phyloP scores from a whole-genome alignment of 2,329 filamentous ascomycete genomes.

The Talaromyces sp. region DNA sequence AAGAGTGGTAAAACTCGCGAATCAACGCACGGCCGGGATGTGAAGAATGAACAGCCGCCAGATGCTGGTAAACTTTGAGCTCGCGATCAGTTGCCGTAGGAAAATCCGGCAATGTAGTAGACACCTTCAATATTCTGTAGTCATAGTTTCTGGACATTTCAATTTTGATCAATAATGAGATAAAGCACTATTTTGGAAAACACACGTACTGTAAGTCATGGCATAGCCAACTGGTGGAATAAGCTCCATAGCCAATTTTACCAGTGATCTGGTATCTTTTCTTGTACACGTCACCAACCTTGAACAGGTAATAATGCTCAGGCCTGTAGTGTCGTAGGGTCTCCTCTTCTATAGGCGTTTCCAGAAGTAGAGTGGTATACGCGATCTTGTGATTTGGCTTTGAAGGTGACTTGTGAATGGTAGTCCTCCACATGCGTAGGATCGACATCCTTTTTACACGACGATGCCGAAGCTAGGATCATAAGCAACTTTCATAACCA shows the following conservation, averaged over 20 bases:
- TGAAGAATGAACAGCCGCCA: not conserved
- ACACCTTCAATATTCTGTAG: not conserved
- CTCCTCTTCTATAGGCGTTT: conserved; percentile 11
- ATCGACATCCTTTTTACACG: too few relatives aligned
- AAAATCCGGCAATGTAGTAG: not conserved
- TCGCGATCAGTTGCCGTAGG: not conserved
- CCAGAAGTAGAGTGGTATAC: too few relatives aligned
- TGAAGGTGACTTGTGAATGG: too few relatives aligned
- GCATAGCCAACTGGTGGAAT: conserved; percentile 32
- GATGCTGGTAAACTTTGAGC: not conserved
- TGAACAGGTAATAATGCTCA: conserved; percentile 14
- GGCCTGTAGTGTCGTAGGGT: not conserved
- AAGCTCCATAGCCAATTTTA: conserved; percentile 28
- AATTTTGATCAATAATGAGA: not conserved
- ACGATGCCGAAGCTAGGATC: too few relatives aligned
- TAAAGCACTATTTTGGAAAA: too few relatives aligned
- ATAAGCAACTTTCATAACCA: too few relatives aligned
- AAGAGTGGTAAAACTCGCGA: not conserved
- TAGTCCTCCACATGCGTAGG: too few relatives aligned
- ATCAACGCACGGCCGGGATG: not conserved
- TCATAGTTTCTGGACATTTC: not conserved
- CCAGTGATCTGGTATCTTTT: conserved; percentile 28
- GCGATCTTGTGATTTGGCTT: too few relatives aligned
- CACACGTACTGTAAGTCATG: conserved; percentile 22
- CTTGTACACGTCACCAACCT: conserved; percentile 25